A percentile compares a stretch with the other conserved stretches of the same genome.
These are phyloP conservation scores for Sporisorium reilianum DNA, from an alignment of 1,284 basidiomycete genomes.

Conservation along the genomic window DNA sequence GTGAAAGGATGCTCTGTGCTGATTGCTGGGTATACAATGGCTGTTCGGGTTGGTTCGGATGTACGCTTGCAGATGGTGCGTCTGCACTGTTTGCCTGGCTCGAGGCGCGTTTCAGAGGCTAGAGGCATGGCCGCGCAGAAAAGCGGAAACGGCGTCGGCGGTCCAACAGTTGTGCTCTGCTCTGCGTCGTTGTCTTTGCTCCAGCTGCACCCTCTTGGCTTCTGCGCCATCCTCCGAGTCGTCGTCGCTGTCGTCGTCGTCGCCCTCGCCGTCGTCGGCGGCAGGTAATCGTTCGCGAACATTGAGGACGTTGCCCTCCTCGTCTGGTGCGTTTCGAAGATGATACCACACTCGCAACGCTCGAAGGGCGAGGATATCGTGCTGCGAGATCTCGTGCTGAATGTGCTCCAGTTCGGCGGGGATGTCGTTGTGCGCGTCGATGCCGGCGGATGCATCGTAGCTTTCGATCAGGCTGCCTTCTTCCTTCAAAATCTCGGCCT, in stretches of 20 bases:
- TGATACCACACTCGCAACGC: conserved; percentile 59
- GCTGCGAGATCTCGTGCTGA: conserved; percentile 41
- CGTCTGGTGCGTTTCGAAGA: conserved; percentile 52
- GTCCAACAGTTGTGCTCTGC: conserved; percentile 37
- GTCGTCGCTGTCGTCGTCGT: conserved; percentile 32
- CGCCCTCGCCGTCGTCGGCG: conserved; percentile 33
- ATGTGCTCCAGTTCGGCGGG: conserved; percentile 30
- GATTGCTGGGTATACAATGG: conserved; percentile 9
- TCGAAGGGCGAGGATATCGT: conserved; percentile 49
- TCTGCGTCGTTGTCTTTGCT: conserved; percentile 22
- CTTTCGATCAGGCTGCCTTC: conserved; percentile 40
- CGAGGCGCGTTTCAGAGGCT: conserved; percentile 3
- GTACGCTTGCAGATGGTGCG: neutral
- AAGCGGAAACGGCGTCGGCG: conserved; percentile 36
- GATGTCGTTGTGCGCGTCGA: conserved; percentile 7
- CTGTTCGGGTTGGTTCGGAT: neutral
- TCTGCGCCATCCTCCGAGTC: conserved; percentile 37
- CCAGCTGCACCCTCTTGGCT: conserved; percentile 13
- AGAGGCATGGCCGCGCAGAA: conserved; percentile 30
- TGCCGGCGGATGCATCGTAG: conserved; percentile 34
- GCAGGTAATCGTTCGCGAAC: conserved; percentile 44
- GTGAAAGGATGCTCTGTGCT: neutral
- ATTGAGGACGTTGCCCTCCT: conserved; percentile 56
- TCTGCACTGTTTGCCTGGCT: neutral
- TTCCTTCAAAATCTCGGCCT: conserved; percentile 44